Evolutionary conservation across 75 land plant genomes (phyloP).

Genomic region (Chamaecyparis obtusa): DNA sequence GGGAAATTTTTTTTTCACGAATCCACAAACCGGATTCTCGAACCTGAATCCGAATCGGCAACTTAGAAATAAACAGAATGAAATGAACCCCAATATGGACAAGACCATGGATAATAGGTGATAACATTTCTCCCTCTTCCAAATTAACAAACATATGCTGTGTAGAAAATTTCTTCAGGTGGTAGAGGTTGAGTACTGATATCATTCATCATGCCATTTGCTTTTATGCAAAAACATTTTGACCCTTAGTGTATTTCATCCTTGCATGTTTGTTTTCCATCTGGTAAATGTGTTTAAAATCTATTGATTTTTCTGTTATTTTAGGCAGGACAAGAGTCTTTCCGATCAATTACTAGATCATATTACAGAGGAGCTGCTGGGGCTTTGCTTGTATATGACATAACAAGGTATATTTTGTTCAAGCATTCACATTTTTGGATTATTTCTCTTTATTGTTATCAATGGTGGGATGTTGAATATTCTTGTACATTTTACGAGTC

Average conservation of each 20-base stretch:
- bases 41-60: too few species aligned
- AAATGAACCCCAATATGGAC: background rate
- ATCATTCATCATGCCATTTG: background rate
- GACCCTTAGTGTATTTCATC: background rate
- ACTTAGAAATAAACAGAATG: background rate
- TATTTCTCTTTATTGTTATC: background rate
- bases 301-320: background rate
- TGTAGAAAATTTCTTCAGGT: background rate
- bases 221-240: background rate
- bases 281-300: background rate
- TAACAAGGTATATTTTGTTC: slow-evolving; percentile 50
- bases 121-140: background rate
- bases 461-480: background rate
- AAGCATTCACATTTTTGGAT: background rate
- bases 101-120: background rate
- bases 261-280: background rate
- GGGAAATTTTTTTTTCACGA: too few species aligned
- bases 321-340: slow-evolving; percentile 83
- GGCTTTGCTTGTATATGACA: slow-evolving; percentile 72
- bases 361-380: slow-evolving; percentile 84
- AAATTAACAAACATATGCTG: background rate
- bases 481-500: background rate
- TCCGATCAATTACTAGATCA: slow-evolving; percentile 75
- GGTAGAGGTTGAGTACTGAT: background rate
- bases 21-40: too few species aligned